phyloP scores from a whole-genome alignment of 495 filamentous ascomycete species.

The Xylaria telfairii region DNA sequence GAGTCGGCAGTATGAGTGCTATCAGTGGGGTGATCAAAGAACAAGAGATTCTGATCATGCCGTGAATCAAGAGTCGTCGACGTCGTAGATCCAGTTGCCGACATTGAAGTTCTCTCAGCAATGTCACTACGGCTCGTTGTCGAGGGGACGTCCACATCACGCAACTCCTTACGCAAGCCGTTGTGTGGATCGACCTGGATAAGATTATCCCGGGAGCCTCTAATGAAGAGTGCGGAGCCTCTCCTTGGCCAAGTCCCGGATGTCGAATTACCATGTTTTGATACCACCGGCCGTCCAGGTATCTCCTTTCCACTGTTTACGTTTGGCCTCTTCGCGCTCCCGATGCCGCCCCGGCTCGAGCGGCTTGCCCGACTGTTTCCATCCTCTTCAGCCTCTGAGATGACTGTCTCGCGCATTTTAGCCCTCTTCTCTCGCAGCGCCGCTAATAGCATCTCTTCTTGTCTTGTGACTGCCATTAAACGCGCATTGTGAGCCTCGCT shows the following conservation, averaged over 20 bases:
- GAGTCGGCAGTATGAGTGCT: constrained; percentile 41
- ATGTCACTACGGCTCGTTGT: constrained; percentile 33
- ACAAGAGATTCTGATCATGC: constrained; percentile 41
- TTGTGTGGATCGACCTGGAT: neutral
- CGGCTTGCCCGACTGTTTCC: constrained; percentile 19
- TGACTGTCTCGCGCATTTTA: constrained; percentile 74
- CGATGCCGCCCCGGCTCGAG: constrained; percentile 1
- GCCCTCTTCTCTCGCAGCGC: constrained; percentile 81
- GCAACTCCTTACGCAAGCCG: constrained; percentile 17
- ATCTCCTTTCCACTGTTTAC: neutral
- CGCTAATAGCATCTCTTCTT: constrained; percentile 83
- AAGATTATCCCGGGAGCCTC: constrained; percentile 17
- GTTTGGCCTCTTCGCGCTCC: constrained; percentile 23
- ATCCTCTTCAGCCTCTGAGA: constrained; percentile 60
- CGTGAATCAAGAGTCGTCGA: constrained; percentile 23
- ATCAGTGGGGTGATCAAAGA: constrained; percentile 38
- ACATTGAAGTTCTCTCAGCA: constrained; percentile 28
- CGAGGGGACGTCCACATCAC: constrained; percentile 24
- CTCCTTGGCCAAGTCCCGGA: constrained; percentile 17
- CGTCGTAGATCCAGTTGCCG: constrained; percentile 16
- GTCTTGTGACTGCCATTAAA: constrained; percentile 83
- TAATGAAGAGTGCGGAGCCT: constrained; percentile 28
- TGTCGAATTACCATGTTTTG: neutral
- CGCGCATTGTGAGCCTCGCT: constrained; percentile 57
- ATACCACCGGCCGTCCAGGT: neutral